These are phyloP conservation scores for Lasiodiplodia theobromae DNA, from an alignment of 2,329 filamentous ascomycete genomes.

Conservation along the genomic window DNA sequence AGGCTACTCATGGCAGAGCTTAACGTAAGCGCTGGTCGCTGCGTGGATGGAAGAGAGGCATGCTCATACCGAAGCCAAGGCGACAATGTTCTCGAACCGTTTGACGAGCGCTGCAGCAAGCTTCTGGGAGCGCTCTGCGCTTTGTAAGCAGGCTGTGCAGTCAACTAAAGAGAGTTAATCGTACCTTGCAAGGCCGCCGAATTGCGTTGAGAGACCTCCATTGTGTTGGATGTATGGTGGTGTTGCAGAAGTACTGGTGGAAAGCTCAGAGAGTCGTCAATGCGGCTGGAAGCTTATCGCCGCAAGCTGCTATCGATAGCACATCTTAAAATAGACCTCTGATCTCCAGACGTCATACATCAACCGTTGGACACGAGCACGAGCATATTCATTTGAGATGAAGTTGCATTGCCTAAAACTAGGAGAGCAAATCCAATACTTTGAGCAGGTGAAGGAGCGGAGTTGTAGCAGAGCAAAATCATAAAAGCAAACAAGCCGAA, in stretches of 20 bases:
- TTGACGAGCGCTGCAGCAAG: conserved; percentile 53
- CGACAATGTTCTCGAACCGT: conserved; percentile 64
- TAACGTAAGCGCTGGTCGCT: not conserved
- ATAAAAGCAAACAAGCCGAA: conserved; percentile 17
- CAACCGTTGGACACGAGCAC: not conserved
- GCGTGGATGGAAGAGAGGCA: no score
- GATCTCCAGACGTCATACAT: not conserved
- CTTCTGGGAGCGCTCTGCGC: conserved; percentile 48
- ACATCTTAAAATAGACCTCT: not conserved
- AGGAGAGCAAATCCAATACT: conserved; percentile 2
- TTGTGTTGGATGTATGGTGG: conserved; percentile 32
- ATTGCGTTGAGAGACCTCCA: conserved; percentile 52
- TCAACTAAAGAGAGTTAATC: not conserved
- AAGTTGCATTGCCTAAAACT: conserved; percentile 16
- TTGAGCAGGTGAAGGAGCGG: conserved; percentile 10
- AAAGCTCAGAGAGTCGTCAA: not conserved
- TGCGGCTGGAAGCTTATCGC: not conserved
- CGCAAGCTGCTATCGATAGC: conserved; percentile 6
- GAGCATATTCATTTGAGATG: not conserved
- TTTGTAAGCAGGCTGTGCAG: not conserved
- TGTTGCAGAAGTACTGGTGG: conserved; percentile 2
- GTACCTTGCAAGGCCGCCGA: conserved; percentile 50
- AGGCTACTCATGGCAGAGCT: conserved; percentile 43
- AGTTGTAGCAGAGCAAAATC: conserved; percentile 18
- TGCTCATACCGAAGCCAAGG: conserved; percentile 56